Evolutionary conservation across 169 alveolate species (phyloP), one percentile per base, ranked within the genome.

Genomic region (Plasmodium relictum): DNA sequence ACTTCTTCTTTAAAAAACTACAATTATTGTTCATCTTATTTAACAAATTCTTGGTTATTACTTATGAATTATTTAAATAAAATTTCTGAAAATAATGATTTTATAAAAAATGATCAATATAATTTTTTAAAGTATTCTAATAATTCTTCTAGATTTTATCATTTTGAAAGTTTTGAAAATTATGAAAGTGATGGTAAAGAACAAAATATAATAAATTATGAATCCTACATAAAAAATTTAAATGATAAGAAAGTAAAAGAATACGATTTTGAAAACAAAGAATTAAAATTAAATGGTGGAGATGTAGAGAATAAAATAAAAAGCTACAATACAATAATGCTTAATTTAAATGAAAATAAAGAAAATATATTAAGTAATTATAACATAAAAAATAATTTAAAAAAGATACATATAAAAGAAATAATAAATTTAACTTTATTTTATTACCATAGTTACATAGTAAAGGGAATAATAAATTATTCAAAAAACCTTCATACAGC

Each of bases 381-480:
- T 39, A 12, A 66, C 12, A 16, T 54, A 6, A 52, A 6, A 14
- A 42, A 50, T 37, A 37, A 44, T 52, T 62, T 86, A 7, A 59
- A 58, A 18, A 71, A 61, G 24, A 16, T 71, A 7, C 73, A 59
- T 50, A 42, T 86, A 7, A 71, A 59, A 61, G 87, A 71, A 0
- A 59, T 86, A 16, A 86, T 86, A 70, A 86, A 86, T 37, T 10
- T 71, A 42, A 86, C 92, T 9, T 52, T 86, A 42, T 8, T 86
- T 70, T 63, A 48, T 59, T 86, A 86, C 45, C 41, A 39, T 14
- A 65, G 44, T 42, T 86, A 86, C 44, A 12, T 86, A 24, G 37
- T 62, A 44, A 22, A 24, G 6, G 87, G 68, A 7, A 44, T 86
- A 42, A 41, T 26, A 22, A 70, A 20, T 6, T 86, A 61, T 42